Base-by-base conservation (phyloP, 2,329 filamentous ascomycete species). In the Onygenales sp. region DNA sequence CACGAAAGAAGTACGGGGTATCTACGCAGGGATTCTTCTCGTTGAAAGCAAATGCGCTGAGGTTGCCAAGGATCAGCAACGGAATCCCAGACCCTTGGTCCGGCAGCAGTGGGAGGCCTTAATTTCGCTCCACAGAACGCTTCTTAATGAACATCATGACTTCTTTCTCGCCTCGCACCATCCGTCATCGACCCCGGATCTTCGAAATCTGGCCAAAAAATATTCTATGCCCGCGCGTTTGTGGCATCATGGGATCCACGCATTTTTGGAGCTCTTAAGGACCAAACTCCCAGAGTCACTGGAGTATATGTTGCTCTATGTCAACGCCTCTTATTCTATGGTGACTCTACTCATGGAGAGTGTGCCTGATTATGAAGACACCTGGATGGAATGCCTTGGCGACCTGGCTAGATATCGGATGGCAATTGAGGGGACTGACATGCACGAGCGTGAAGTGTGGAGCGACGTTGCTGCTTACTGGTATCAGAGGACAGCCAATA, bases 221-320 rank as follows among this genome's bases (percentile, higher is more conserved):
- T 95, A 95, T 59, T 83, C 84, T 0, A 96, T 97, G 88, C 91
- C 92, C 0, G 89, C 88, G 0, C 76, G 92, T 0, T 93, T 97
- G 87, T 97, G 92, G 93, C 79, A 88, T 0, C 87, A 95, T 61
- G 92, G 88, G 0, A 96, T 97, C 3, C 88, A 94, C 63, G 84
- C 83, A 0, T 92, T 93, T 54, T 75, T 95, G 0, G 88, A 95
- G 58, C 67, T 94, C 0, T 68, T 95, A 0, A 77, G 88, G 0
- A 83, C 88, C 58, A 80, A 85, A 2, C 72, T 96, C 0, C 91
- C 91, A 0, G 77, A 77, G 0, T 90, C 87, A 1, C 71, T 90
- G 0, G 90, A 96, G 48, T 87, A 94, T 52, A 96, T 97, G 90
- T 73, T 96, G 0, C 83, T 84, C 0, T 97, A 95, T 52, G 89